Evolutionary conservation across 495 filamentous ascomycete genomes (phyloP).

Genomic region (Aspergillus coremiiformis): DNA sequence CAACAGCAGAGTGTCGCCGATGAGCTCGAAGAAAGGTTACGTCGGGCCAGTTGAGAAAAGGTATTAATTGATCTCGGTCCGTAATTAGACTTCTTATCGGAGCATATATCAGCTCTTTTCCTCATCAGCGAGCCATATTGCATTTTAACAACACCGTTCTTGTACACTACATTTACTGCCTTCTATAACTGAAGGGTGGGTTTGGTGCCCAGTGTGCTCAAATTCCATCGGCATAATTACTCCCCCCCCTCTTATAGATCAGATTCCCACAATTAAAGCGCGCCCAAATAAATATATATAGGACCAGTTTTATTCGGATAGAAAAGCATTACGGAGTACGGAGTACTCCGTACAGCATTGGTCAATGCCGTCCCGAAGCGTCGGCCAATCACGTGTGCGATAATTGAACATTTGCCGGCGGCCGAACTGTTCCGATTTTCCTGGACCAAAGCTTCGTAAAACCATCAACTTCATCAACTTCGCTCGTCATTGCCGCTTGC

Average conservation of each 20-base stretch:
- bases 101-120: not conserved
- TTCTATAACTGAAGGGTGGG: not conserved
- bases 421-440: constrained; percentile 44
- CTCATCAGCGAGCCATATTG: not conserved
- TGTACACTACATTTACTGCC: constrained; percentile 9
- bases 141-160: not conserved
- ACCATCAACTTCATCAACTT: constrained; percentile 31
- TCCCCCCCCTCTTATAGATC: too few species aligned
- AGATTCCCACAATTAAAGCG: too few species aligned
- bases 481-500: constrained; percentile 24
- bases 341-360: too few species aligned
- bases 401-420: constrained; percentile 37
- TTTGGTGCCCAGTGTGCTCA: not conserved
- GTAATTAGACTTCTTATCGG: not conserved
- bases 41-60: constrained; percentile 24
- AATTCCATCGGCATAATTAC: too few species aligned
- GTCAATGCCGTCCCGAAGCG: not conserved
- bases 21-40: constrained; percentile 46
- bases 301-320: too few species aligned
- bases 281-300: too few species aligned
- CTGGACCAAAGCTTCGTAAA: constrained; percentile 33
- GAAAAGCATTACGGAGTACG: too few species aligned
- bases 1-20: constrained; percentile 70
- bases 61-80: not conserved
- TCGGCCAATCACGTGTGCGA: constrained; percentile 40